Conservation (phyloP, 371 early-diverging fungal species). For the Mortierella sp. region DNA sequence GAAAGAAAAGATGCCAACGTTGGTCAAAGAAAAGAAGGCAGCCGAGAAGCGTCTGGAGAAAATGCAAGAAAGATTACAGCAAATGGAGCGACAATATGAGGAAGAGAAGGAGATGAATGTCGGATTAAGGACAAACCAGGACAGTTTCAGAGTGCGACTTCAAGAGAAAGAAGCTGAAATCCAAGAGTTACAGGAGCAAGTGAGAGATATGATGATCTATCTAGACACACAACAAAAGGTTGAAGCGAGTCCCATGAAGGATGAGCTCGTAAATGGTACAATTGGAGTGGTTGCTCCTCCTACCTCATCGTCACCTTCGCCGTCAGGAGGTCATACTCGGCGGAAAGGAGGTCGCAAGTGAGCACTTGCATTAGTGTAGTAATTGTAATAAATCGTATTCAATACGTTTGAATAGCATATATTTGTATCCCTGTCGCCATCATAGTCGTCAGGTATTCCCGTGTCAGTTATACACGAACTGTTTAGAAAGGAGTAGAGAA, state of each 20-base stretch:
- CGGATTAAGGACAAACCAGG: constrained; percentile 51
- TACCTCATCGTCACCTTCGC: constrained; percentile 8
- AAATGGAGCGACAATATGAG: constrained; percentile 54
- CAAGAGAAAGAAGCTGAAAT: constrained; percentile 55
- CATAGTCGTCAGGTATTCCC: too few species aligned
- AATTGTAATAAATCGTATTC: too few species aligned
- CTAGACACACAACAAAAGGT: constrained; percentile 57
- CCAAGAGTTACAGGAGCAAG: constrained; percentile 58
- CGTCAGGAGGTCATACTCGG: constrained; percentile 25
- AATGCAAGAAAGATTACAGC: constrained; percentile 44
- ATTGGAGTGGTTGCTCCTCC: constrained; percentile 28
- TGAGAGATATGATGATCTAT: constrained; percentile 60
- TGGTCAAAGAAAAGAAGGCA: constrained; percentile 54
- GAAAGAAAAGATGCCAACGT: constrained; percentile 47
- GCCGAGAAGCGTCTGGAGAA: constrained; percentile 60
- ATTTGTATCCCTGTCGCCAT: too few species aligned
- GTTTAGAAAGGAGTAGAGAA: too few species aligned
- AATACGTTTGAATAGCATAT: too few species aligned
- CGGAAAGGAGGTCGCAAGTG: constrained; percentile 40
- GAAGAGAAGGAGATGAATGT: constrained; percentile 61
- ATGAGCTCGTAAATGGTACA: constrained; percentile 47
- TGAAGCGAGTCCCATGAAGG: constrained; percentile 45
- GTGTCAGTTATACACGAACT: too few species aligned
- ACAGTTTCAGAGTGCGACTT: constrained; percentile 36
- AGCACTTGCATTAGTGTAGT: background rate